A percentile compares a stretch with the other conserved stretches of the same genome.
These are phyloP conservation scores for Sanguinoderma infundibulare DNA, from an alignment of 1,284 basidiomycete species.

Conservation along the genomic window DNA sequence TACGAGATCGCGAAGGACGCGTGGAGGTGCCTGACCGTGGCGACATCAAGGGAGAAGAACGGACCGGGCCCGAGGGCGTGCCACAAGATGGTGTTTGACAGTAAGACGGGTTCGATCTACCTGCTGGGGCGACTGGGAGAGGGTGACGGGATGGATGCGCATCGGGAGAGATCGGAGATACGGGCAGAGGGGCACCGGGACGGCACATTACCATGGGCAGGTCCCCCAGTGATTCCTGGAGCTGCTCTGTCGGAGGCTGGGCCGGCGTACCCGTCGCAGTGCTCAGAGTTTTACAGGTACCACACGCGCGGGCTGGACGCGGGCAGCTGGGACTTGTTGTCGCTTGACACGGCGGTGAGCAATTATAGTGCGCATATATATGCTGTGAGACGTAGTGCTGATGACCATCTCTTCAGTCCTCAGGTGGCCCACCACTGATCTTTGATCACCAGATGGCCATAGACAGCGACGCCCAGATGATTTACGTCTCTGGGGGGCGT, in stretches of 20 bases:
- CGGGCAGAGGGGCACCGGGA: constrained; percentile 2
- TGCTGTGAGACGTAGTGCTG: background rate
- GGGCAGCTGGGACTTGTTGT: constrained; percentile 72
- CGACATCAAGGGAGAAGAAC: constrained; percentile 58
- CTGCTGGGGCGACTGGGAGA: constrained; percentile 68
- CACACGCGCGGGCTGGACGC: constrained; percentile 60
- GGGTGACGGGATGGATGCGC: constrained; percentile 35
- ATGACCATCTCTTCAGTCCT: constrained; percentile 41
- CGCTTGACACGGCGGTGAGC: constrained; percentile 65
- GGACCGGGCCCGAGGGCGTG: constrained; percentile 78
- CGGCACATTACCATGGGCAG: background rate
- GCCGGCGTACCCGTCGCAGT: constrained; percentile 35
- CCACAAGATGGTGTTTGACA: constrained; percentile 84
- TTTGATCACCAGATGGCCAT: constrained; percentile 86
- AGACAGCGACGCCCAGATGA: constrained; percentile 69
- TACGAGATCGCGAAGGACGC: constrained; percentile 66
- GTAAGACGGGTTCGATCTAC: constrained; percentile 73
- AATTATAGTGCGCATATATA: background rate
- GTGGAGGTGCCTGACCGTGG: constrained; percentile 67
- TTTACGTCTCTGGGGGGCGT: constrained; percentile 83
- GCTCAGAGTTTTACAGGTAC: constrained; percentile 75
- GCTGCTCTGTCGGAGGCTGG: background rate
- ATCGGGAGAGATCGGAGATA: background rate
- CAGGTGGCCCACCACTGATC: constrained; percentile 74
- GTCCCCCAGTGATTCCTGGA: background rate